Evolutionary conservation across 495 filamentous ascomycete genomes (phyloP).

Genomic region (Glarea lozoyensis): DNA sequence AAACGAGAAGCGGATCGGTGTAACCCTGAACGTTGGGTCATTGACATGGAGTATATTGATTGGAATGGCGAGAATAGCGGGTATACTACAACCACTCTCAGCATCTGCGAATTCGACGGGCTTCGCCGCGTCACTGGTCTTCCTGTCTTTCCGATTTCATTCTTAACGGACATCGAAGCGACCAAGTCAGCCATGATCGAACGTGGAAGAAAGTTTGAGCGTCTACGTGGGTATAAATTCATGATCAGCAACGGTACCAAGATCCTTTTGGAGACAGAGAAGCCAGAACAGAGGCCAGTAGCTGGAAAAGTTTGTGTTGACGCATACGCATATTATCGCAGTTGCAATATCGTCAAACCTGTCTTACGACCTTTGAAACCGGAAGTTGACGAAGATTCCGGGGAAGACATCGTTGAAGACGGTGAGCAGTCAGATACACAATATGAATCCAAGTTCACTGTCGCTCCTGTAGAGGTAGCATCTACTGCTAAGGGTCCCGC

Average conservation of each 20-base stretch:
- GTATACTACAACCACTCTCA: conserved; percentile 47
- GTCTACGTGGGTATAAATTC: conserved; percentile 73
- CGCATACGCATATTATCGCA: no score
- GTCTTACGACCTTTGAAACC: no score
- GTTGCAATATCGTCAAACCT: no score
- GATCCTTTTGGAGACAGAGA: conserved; percentile 18
- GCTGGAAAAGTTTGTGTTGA: conserved; percentile 12
- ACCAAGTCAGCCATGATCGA: conserved; percentile 60
- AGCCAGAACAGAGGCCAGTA: conserved; percentile 4
- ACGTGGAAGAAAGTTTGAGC: conserved; percentile 75
- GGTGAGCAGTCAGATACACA: no score
- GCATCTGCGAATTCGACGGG: conserved; percentile 71
- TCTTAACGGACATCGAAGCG: conserved; percentile 61
- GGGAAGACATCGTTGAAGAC: no score
- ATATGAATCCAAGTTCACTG: no score
- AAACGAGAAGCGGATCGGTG: background rate
- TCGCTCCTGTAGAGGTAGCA: conserved; percentile 61
- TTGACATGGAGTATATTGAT: conserved; percentile 37
- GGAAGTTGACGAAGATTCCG: no score
- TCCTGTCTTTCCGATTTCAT: conserved; percentile 65
- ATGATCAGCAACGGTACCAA: conserved; percentile 31
- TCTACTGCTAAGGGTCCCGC: conserved; percentile 22
- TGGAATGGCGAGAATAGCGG: conserved; percentile 50
- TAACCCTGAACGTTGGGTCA: no score
- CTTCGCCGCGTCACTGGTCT: conserved; percentile 70